Conservation (phyloP, 148 eudicot genomes). For the Spergularia bocconei region DNA sequence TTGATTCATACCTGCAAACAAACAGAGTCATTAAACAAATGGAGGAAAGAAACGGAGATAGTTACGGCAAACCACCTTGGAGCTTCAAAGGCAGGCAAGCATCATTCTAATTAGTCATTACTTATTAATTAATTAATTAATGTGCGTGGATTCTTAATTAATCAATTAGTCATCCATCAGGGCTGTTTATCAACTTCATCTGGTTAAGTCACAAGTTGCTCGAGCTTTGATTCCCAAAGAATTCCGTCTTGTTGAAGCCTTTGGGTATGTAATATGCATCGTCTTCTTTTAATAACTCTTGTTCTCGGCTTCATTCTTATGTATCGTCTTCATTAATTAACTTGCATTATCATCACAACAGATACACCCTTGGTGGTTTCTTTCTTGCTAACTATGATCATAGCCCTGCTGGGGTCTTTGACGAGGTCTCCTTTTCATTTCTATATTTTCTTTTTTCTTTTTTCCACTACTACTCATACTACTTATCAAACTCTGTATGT, state of each 20-base stretch:
- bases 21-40: no score
- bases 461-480: no score
- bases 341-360: no score
- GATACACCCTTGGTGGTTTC: conserved; percentile 89
- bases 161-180: conserved; percentile 29
- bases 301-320: no score
- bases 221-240: conserved; percentile 88
- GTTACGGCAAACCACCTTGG: conserved; percentile 86
- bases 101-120: background rate
- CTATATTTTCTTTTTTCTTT: no score
- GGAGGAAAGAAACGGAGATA: conserved; percentile 31
- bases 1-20: no score
- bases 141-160: no score
- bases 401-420: conserved; percentile 83
- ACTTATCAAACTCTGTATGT: no score
- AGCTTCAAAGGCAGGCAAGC: conserved; percentile 84
- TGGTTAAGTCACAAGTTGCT: conserved; percentile 84
- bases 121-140: no score
- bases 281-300: no score
- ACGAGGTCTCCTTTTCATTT: conserved; percentile 50
- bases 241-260: conserved; percentile 82
- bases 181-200: conserved; percentile 86
- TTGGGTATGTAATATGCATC: conserved; percentile 84
- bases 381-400: conserved; percentile 83
- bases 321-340: no score